phyloP scores from a whole-genome alignment of 2,329 filamentous ascomycete genomes.

The Alternaria novae-zelandiae region DNA sequence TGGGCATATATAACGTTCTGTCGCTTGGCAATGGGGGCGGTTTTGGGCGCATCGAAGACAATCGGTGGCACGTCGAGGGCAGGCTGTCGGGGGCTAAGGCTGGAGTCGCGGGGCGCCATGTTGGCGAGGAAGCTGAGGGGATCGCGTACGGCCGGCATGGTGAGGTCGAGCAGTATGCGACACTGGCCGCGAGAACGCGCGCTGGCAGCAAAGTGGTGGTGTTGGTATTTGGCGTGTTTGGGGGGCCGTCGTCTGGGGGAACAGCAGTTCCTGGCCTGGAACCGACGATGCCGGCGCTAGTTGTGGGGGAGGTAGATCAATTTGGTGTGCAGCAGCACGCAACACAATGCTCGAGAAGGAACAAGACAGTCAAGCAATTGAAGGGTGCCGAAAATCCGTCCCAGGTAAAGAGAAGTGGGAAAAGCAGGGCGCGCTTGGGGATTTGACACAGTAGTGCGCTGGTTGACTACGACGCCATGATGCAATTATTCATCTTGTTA shows the following conservation, averaged over 20 bases:
- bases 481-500: constrained; percentile 29
- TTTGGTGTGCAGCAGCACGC: constrained; percentile 9
- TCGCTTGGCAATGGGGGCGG: constrained; percentile 23
- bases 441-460: constrained; percentile 18
- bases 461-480: constrained; percentile 32
- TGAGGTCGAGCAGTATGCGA: constrained; percentile 14
- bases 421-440: constrained; percentile 18
- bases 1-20: constrained; percentile 24
- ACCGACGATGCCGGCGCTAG: constrained; percentile 32
- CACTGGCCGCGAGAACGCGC: constrained; percentile 15
- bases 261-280: constrained; percentile 22
- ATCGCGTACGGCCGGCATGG: constrained; percentile 39
- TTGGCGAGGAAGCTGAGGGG: constrained; percentile 25
- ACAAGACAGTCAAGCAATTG: constrained; percentile 4
- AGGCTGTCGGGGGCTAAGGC: constrained; percentile 26
- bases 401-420: constrained; percentile 6
- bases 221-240: constrained; percentile 8
- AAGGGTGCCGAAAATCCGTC: constrained; percentile 1
- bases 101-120: constrained; percentile 30
- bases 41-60: constrained; percentile 19
- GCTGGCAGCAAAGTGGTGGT: constrained; percentile 8
- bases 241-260: constrained; percentile 23
- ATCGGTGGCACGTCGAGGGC: constrained; percentile 18
- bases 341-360: constrained; percentile 5
- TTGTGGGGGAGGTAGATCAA: constrained; percentile 17